These are phyloP conservation scores for Penicillium hordei DNA, from an alignment of 2,329 filamentous ascomycete genomes.

Conservation along the genomic window DNA sequence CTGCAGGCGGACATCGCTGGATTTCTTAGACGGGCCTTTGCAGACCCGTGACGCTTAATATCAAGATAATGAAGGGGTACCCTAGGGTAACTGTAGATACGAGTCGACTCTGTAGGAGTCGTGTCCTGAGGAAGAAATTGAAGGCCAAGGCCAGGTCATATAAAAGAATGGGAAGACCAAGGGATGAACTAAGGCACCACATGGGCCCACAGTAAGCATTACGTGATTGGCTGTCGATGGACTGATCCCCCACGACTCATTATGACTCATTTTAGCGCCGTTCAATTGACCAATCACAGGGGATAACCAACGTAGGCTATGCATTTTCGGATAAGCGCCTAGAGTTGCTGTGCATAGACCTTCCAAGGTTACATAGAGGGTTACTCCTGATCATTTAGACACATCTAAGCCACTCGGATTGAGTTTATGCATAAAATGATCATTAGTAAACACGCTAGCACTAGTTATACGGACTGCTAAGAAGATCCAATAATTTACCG, in stretches of 20 bases:
- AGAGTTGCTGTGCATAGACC: not conserved
- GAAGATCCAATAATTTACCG: not conserved
- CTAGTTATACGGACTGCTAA: not conserved
- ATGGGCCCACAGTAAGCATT: not conserved
- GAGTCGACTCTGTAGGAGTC: conserved; percentile 18
- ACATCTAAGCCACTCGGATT: not conserved
- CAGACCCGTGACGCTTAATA: conserved; percentile 24
- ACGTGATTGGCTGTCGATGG: conserved; percentile 12
- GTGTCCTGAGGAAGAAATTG: conserved; percentile 25
- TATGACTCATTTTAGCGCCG: conserved; percentile 30
- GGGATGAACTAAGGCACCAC: conserved; percentile 5
- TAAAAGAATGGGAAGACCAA: conserved; percentile 5
- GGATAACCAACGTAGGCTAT: not conserved
- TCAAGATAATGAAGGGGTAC: not conserved
- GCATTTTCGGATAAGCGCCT: not conserved
- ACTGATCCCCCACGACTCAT: conserved; percentile 19
- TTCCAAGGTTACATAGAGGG: not conserved
- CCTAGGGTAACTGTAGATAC: conserved; percentile 5
- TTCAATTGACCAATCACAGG: conserved; percentile 11
- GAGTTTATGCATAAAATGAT: not conserved
- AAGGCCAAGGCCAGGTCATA: conserved; percentile 11
- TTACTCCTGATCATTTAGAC: no score
- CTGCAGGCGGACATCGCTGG: conserved; percentile 26
- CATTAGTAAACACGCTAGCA: not conserved
- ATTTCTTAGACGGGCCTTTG: conserved; percentile 28